Conservation (phyloP, 257 asterid genomes). For the Buddleja alternifolia region DNA sequence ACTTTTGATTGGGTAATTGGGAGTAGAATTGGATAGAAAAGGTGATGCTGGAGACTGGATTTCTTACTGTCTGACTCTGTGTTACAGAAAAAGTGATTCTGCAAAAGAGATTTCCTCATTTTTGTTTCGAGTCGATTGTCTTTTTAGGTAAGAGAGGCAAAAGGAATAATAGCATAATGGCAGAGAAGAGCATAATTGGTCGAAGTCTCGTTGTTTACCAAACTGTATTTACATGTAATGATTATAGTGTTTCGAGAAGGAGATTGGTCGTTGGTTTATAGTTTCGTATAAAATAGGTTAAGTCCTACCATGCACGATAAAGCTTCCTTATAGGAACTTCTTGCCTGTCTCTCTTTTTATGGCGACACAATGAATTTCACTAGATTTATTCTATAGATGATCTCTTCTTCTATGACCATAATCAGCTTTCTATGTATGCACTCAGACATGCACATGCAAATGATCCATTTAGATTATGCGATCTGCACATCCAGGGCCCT, state of each 20-base stretch:
- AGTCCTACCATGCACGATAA: conserved; percentile 2
- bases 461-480: neutral
- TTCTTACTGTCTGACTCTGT: conserved; percentile 6
- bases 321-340: neutral
- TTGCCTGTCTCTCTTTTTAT: conserved; percentile 6
- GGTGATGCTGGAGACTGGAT: conserved; percentile 17
- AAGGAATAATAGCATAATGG: neutral
- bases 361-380: neutral
- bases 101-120: neutral
- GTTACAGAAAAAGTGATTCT: conserved; percentile 4
- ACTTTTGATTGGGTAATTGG: neutral
- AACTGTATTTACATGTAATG: neutral
- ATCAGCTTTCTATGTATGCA: neutral
- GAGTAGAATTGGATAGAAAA: conserved; percentile 4
- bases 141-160: conserved; percentile 5
- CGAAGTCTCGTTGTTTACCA: conserved; percentile 2
- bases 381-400: conserved; percentile 1
- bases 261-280: neutral
- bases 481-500: conserved; percentile 13
- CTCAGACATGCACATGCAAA: conserved; percentile 22
- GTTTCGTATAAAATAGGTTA: conserved; percentile 8
- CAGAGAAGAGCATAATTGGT: neutral
- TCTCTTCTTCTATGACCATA: neutral
- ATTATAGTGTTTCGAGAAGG: conserved; percentile 5
- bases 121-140: conserved; percentile 1